These are phyloP conservation scores for Boletus huronensis DNA, from an alignment of 768 basidiomycete species.

Conservation along the genomic window DNA sequence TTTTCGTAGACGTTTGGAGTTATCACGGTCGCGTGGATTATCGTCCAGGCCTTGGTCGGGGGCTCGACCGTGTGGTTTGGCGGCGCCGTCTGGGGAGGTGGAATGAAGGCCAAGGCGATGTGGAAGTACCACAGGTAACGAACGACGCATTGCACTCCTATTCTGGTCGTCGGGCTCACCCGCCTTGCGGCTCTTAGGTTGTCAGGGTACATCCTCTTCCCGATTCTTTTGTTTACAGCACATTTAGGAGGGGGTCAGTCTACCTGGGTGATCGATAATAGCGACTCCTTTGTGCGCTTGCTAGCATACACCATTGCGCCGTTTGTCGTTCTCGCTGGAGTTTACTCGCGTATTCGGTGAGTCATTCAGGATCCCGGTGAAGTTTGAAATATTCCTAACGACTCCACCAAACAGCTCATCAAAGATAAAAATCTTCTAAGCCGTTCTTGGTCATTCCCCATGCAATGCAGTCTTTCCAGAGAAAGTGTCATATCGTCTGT, in stretches of 20 bases:
- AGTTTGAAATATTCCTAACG: neutral
- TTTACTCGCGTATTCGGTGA: constrained; percentile 54
- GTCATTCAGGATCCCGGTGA: constrained; percentile 6
- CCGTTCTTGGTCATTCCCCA: neutral
- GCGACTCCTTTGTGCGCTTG: constrained; percentile 38
- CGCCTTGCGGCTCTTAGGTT: constrained; percentile 37
- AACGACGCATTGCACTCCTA: neutral
- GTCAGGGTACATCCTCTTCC: constrained; percentile 71
- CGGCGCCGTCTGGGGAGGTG: constrained; percentile 69
- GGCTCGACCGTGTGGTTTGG: constrained; percentile 76
- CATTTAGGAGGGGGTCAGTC: constrained; percentile 74
- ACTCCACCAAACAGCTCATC: constrained; percentile 41
- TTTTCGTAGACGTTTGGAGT: constrained; percentile 56
- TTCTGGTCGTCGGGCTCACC: constrained; percentile 1
- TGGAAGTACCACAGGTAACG: constrained; percentile 82
- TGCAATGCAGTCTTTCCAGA: neutral
- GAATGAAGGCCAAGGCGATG: constrained; percentile 61
- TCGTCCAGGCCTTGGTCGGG: constrained; percentile 59
- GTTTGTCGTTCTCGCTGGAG: constrained; percentile 37
- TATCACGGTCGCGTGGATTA: constrained; percentile 57
- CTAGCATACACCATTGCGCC: constrained; percentile 56
- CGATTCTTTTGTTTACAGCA: constrained; percentile 55
- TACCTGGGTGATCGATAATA: constrained; percentile 46
- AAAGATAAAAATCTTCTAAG: constrained; percentile 59
- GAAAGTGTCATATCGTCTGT: neutral